These are phyloP conservation scores for Boletus rubropictus DNA, from an alignment of 768 basidiomycete genomes.

Conservation along the genomic window DNA sequence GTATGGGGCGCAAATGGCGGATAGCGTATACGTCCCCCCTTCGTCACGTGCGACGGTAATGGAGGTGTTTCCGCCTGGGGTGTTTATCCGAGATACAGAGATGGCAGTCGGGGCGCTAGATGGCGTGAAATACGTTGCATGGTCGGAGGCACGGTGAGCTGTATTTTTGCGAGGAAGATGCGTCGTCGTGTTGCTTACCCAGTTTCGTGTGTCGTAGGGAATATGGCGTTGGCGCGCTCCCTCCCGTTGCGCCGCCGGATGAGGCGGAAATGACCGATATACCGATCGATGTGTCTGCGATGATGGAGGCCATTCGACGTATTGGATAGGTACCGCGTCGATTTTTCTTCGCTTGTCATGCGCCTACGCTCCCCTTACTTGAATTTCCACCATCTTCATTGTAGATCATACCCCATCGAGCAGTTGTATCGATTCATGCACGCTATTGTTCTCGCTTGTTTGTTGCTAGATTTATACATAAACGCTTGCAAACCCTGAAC, in stretches of 20 bases:
- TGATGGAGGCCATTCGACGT: not conserved
- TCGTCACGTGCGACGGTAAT: constrained; percentile 57
- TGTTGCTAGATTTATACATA: not conserved
- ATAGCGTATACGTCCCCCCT: constrained; percentile 64
- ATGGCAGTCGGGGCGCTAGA: constrained; percentile 46
- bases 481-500: not conserved
- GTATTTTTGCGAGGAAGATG: not conserved
- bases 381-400: not conserved
- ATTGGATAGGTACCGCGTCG: not conserved
- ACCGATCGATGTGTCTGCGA: not conserved
- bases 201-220: constrained; percentile 25
- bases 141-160: constrained; percentile 41
- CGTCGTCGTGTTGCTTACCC: not conserved
- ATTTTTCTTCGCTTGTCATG: not conserved
- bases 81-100: constrained; percentile 59
- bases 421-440: not conserved
- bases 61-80: constrained; percentile 70
- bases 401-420: not conserved
- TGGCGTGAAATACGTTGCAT: constrained; percentile 52
- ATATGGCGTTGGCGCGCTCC: constrained; percentile 32
- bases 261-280: not conserved
- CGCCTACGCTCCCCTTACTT: not conserved
- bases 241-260: constrained; percentile 11
- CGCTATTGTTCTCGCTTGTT: not conserved
- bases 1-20: constrained; percentile 56